phyloP scores from a whole-genome alignment of 2,329 filamentous ascomycete genomes.

The Epichloe bromicola region DNA sequence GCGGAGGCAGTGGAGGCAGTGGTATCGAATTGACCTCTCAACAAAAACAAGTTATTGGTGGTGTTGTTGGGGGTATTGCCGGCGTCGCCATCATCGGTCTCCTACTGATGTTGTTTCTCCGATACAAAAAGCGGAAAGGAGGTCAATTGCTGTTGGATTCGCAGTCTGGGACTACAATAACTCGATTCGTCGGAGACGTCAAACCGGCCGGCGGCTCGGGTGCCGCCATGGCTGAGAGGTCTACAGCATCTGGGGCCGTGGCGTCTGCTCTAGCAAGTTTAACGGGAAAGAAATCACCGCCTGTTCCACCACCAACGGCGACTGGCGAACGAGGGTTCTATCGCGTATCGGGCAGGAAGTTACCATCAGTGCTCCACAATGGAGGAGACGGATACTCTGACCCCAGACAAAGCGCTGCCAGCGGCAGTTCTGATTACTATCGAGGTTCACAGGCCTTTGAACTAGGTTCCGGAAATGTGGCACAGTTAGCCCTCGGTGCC shows the following conservation, averaged over 20 bases:
- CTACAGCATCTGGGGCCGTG: slow-evolving; percentile 24
- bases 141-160: slow-evolving; percentile 30
- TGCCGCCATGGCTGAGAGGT: slow-evolving; percentile 32
- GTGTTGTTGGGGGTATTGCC: slow-evolving; percentile 44
- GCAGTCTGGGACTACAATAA: slow-evolving; percentile 15
- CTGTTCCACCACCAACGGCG: slow-evolving; percentile 18
- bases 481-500: slow-evolving; percentile 37
- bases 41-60: slow-evolving; percentile 35
- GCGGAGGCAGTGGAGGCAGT: slow-evolving; percentile 4
- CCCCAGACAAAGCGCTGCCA: slow-evolving; percentile 30
- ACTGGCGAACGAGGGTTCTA: slow-evolving; percentile 46
- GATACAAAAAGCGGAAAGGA: slow-evolving; percentile 40
- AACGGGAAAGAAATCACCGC: slow-evolving; percentile 25
- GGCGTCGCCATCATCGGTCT: slow-evolving; percentile 44
- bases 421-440: slow-evolving; percentile 38
- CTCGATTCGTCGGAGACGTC: slow-evolving; percentile 3
- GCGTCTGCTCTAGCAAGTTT: slow-evolving; percentile 36
- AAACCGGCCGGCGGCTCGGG: slow-evolving; percentile 15
- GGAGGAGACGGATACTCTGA: slow-evolving; percentile 53
- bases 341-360: slow-evolving; percentile 50
- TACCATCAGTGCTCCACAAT: slow-evolving; percentile 47
- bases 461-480: slow-evolving; percentile 19
- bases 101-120: slow-evolving; percentile 38
- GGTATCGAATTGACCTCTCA: slow-evolving; percentile 16
- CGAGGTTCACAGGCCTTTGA: slow-evolving; percentile 38